Evolutionary conservation across 371 early-diverging fungal species (phyloP).

Genomic region (Paraphysoderma sedebokerense): DNA sequence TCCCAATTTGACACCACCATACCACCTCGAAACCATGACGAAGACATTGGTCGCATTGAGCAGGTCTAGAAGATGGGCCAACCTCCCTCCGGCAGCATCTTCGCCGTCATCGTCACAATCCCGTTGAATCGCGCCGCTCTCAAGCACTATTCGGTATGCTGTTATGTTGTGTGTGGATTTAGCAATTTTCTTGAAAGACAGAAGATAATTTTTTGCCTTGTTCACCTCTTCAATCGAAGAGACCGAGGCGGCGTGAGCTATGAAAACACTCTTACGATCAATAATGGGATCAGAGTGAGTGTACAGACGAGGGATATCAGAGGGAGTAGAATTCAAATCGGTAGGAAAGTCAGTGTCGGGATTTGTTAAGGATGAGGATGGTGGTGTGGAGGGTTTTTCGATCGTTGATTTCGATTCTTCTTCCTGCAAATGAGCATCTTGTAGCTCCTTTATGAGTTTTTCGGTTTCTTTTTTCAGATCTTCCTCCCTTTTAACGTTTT

Average conservation of each 20-base stretch:
- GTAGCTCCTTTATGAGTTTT: neutral
- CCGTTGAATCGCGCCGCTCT: conserved; percentile 33
- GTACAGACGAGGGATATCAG: neutral
- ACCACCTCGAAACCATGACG: conserved; percentile 80
- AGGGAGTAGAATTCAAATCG: neutral
- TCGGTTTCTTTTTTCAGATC: no score
- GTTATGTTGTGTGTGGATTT: conserved; percentile 78
- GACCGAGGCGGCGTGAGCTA: conserved; percentile 62
- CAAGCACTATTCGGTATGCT: conserved; percentile 59
- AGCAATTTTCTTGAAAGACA: conserved; percentile 56
- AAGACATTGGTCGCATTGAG: conserved; percentile 51
- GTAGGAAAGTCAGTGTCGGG: neutral
- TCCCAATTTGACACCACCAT: conserved; percentile 67
- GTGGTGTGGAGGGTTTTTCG: neutral
- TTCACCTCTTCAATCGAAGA: conserved; percentile 33
- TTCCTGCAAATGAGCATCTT: neutral
- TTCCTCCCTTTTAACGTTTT: neutral
- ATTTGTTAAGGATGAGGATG: neutral
- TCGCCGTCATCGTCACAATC: conserved; percentile 32
- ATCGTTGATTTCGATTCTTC: neutral
- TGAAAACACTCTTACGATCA: conserved; percentile 69
- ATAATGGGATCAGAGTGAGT: neutral
- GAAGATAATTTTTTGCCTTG: conserved; percentile 32
- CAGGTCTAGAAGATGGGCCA: conserved; percentile 57
- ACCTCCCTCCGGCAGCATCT: conserved; percentile 32